These are phyloP conservation scores for Vanrija sp. DNA, from an alignment of 1,284 basidiomycete genomes.

Conservation along the genomic window DNA sequence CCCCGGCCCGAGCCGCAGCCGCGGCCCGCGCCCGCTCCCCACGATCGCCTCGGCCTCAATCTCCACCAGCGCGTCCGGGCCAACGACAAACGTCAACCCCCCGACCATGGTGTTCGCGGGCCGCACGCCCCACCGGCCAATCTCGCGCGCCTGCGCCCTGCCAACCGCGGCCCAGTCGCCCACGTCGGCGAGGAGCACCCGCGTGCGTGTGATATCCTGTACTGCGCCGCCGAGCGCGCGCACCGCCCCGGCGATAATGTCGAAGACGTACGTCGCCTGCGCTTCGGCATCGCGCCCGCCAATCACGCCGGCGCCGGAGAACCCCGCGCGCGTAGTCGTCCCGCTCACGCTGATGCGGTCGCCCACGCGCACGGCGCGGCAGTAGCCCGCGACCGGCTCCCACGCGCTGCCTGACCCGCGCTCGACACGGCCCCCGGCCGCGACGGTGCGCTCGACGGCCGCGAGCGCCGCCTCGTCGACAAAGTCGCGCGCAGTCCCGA, in stretches of 20 bases:
- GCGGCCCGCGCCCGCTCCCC: neutral
- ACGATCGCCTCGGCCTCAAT: slow-evolving; percentile 18
- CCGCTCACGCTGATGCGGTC: slow-evolving; percentile 6
- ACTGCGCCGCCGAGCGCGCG: slow-evolving; percentile 9
- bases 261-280: slow-evolving; percentile 18
- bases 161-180: slow-evolving; percentile 8
- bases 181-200: slow-evolving; percentile 12
- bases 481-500: neutral
- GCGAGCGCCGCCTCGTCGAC: neutral
- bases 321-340: slow-evolving; percentile 8
- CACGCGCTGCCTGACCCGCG: slow-evolving; percentile 4
- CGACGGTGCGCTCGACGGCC: slow-evolving; percentile 5
- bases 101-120: slow-evolving; percentile 21
- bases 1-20: neutral
- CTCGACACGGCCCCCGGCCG: slow-evolving; percentile 3
- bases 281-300: slow-evolving; percentile 5
- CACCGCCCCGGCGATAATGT: slow-evolving; percentile 15
- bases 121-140: slow-evolving; percentile 7
- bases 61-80: slow-evolving; percentile 12
- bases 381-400: slow-evolving; percentile 13
- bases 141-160: slow-evolving; percentile 12
- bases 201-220: slow-evolving; percentile 16
- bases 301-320: slow-evolving; percentile 3
- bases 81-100: slow-evolving; percentile 9
- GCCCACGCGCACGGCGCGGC: slow-evolving; percentile 7